phyloP scores from a whole-genome alignment of 1,284 basidiomycete species.

The Cutaneotrichosporon arboriforme region DNA sequence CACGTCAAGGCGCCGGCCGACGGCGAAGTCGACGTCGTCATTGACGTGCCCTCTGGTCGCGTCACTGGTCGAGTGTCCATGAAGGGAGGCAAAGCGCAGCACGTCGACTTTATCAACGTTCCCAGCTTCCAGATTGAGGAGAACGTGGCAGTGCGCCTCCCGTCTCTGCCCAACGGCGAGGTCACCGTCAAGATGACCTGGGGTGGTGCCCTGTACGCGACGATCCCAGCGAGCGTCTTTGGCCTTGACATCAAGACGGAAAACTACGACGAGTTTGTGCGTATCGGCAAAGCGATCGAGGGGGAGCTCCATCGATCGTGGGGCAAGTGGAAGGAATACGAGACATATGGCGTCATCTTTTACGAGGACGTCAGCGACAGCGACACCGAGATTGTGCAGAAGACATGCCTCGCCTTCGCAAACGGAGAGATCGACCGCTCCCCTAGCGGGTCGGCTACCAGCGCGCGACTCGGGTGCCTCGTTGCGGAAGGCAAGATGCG shows the following conservation, averaged over 20 bases:
- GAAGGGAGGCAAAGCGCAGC: slow-evolving; percentile 3
- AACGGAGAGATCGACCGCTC: slow-evolving; percentile 51
- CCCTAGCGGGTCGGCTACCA: slow-evolving; percentile 50
- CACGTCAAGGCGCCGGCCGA: slow-evolving; percentile 5
- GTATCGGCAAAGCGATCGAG: slow-evolving; percentile 24
- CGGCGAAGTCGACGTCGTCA: slow-evolving; percentile 10
- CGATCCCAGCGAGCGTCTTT: slow-evolving; percentile 44
- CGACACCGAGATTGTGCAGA: slow-evolving; percentile 2
- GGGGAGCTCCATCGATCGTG: slow-evolving; percentile 28
- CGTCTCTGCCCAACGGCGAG: neutral
- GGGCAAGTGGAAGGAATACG: slow-evolving; percentile 9
- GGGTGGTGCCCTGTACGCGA: slow-evolving; percentile 52
- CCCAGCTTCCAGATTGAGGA: slow-evolving; percentile 7
- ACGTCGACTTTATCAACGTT: slow-evolving; percentile 21
- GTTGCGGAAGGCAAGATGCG: slow-evolving; percentile 37
- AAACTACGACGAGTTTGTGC: slow-evolving; percentile 36
- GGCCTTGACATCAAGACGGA: slow-evolving; percentile 39
- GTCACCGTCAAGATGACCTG: slow-evolving; percentile 49
- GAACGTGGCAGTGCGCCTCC: slow-evolving; percentile 3
- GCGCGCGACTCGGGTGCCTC: slow-evolving; percentile 49
- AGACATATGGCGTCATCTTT: slow-evolving; percentile 18
- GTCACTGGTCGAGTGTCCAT: slow-evolving; percentile 7
- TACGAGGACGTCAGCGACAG: slow-evolving; percentile 8
- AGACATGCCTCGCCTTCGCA: slow-evolving; percentile 42
- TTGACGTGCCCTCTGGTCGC: slow-evolving; percentile 19